phyloP scores from a whole-genome alignment of 2,329 filamentous ascomycete species.

The Exophiala xenobiotica region DNA sequence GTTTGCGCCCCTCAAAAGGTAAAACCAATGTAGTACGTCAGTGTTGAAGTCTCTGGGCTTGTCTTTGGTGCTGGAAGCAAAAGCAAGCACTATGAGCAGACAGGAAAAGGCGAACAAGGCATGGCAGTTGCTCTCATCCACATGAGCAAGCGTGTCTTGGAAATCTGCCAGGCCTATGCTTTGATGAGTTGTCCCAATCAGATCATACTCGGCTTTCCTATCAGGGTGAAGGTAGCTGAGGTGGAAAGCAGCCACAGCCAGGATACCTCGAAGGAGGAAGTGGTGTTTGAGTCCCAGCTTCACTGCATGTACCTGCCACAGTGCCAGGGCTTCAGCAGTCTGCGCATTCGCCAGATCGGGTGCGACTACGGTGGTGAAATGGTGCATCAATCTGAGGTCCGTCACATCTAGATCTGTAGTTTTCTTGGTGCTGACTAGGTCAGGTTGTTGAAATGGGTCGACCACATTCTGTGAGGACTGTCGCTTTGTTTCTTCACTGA shows the following conservation, averaged over 20 bases:
- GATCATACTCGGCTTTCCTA: constrained; percentile 37
- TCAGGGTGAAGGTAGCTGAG: constrained; percentile 40
- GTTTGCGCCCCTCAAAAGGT: constrained; percentile 34
- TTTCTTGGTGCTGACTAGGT: constrained; percentile 29
- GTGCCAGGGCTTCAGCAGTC: constrained; percentile 35
- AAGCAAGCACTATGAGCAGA: constrained; percentile 42
- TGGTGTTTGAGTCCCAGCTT: constrained; percentile 43
- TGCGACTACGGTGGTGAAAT: constrained; percentile 40
- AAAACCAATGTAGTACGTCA: constrained; percentile 35
- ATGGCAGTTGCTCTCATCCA: constrained; percentile 44
- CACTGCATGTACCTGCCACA: constrained; percentile 38
- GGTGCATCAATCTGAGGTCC: constrained; percentile 41
- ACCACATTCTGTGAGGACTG: constrained; percentile 14
- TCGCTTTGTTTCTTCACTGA: constrained; percentile 7
- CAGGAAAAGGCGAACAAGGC: constrained; percentile 44
- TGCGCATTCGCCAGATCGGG: constrained; percentile 35
- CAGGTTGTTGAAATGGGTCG: constrained; percentile 26
- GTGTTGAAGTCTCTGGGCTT: constrained; percentile 30
- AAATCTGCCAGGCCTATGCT: constrained; percentile 38
- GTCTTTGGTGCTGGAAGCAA: constrained; percentile 31
- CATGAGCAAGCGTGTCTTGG: constrained; percentile 37
- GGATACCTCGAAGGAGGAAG: constrained; percentile 46
- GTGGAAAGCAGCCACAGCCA: constrained; percentile 47
- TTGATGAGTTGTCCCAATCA: constrained; percentile 40
- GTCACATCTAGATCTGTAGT: constrained; percentile 34